Percentiles rank a stretch among this genome's conserved stretches.
These are phyloP conservation scores for Penicillium manginii DNA, from an alignment of 495 filamentous ascomycete genomes.

Conservation along the genomic window DNA sequence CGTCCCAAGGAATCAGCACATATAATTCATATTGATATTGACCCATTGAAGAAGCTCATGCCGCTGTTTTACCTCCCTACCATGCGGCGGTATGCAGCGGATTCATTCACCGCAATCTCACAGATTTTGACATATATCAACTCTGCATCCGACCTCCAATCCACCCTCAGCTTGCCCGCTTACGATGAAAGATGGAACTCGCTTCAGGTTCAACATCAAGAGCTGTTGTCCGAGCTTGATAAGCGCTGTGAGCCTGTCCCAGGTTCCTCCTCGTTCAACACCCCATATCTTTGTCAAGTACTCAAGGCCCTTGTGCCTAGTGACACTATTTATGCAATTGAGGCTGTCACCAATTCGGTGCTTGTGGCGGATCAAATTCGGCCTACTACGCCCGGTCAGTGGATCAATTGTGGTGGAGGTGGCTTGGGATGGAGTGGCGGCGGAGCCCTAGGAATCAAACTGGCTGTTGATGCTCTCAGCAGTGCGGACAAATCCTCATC, in stretches of 20 bases:
- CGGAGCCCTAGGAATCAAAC: slow-evolving; percentile 82
- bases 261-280: slow-evolving; percentile 68
- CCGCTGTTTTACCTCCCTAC: slow-evolving; percentile 79
- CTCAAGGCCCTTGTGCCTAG: slow-evolving; percentile 62
- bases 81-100: slow-evolving; percentile 74
- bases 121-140: slow-evolving; percentile 62
- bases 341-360: slow-evolving; percentile 71
- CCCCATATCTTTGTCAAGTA: slow-evolving; percentile 68
- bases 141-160: slow-evolving; percentile 13
- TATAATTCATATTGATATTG: slow-evolving; percentile 83
- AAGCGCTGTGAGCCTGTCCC: slow-evolving; percentile 50
- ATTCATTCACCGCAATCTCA: slow-evolving; percentile 70
- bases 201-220: slow-evolving; percentile 36
- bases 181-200: slow-evolving; percentile 23
- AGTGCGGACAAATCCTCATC: slow-evolving; percentile 44
- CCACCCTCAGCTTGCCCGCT: background rate
- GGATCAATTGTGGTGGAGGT: slow-evolving; percentile 94
- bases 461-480: slow-evolving; percentile 64
- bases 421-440: slow-evolving; percentile 95
- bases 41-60: slow-evolving; percentile 87
- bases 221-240: slow-evolving; percentile 44
- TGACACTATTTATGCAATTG: slow-evolving; percentile 83
- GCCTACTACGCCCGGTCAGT: slow-evolving; percentile 74
- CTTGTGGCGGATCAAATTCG: slow-evolving; percentile 83
- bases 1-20: slow-evolving; percentile 58